Evolutionary conservation across 768 basidiomycete species (phyloP).

Genomic region (Obba rivulosa): DNA sequence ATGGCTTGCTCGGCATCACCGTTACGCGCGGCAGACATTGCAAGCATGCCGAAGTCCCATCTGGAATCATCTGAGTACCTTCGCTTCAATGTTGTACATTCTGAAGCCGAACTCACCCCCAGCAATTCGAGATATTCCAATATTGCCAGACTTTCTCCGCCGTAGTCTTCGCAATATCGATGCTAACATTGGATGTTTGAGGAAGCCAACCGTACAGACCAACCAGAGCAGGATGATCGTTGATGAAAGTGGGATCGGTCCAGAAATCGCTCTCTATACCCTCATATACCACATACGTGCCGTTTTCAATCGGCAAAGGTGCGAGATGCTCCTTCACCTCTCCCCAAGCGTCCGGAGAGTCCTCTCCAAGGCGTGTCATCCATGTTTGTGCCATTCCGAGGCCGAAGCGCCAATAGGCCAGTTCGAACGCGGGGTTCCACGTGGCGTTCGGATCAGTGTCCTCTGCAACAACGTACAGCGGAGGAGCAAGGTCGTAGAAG

Average conservation of each 20-base stretch:
- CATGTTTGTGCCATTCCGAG: slow-evolving; percentile 44
- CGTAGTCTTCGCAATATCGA: slow-evolving; percentile 41
- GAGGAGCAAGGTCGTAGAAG: slow-evolving; percentile 53
- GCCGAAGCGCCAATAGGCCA: slow-evolving; percentile 53
- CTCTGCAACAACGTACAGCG: slow-evolving; percentile 52
- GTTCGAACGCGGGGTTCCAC: slow-evolving; percentile 51
- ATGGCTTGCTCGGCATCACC: slow-evolving; percentile 44
- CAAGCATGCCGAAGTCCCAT: slow-evolving; percentile 62
- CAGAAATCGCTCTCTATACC: slow-evolving; percentile 49
- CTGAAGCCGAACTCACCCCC: slow-evolving; percentile 35
- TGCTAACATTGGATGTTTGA: slow-evolving; percentile 39
- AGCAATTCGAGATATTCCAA: slow-evolving; percentile 52
- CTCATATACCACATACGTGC: slow-evolving; percentile 50
- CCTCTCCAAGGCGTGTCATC: slow-evolving; percentile 39
- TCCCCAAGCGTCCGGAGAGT: slow-evolving; percentile 38
- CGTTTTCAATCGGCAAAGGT: slow-evolving; percentile 44
- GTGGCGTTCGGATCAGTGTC: slow-evolving; percentile 52
- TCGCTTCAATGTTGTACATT: not conserved
- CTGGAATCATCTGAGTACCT: slow-evolving; percentile 25
- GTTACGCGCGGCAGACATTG: slow-evolving; percentile 55
- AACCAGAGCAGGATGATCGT: slow-evolving; percentile 53
- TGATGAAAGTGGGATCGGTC: slow-evolving; percentile 44
- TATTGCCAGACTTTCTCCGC: slow-evolving; percentile 47
- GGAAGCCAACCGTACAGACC: slow-evolving; percentile 58
- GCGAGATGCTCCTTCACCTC: slow-evolving; percentile 42